Evolutionary conservation across 345 rosid genomes (phyloP), one percentile per base, ranked within the genome.

Genomic region (Aquilaria sinensis): DNA sequence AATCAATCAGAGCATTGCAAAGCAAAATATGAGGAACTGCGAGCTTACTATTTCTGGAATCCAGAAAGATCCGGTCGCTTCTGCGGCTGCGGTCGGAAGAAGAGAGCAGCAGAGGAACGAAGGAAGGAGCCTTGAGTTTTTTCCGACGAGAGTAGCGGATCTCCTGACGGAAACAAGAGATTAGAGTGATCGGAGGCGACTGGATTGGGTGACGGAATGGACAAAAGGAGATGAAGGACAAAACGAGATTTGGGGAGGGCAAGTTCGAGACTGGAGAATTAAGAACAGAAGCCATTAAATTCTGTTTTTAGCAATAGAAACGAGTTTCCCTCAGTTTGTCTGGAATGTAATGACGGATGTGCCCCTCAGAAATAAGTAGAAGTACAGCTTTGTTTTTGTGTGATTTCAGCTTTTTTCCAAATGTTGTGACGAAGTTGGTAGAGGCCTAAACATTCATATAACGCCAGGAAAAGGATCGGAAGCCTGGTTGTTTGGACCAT

Each of bases 81-180:
- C 72, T 63, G 52, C 85, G 83, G 1, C 76, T 75, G 34, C 79
- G 67, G 64, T 64, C 74, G 56, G 88, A 77, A 29, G 80, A 77
- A 62, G 74, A 66, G 47, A 80, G 60, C 53, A 61, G 60, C 50
- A 63, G 33, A 41, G 82, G 67, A 54, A 69, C 68, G 31, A 72
- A 30, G 51, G 67, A 47, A 47, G 87, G 65, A 81, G 76, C 78
- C 45, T 63, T 72, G 61, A 50, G 34, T 4, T 66, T 67, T 52
- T 51, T 54, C 65, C 55, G 45, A 9, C 58, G 68, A 64, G 34
- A 41, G 12, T 58, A 68, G 61, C 74, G 82, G 70, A 62, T 75
- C 57, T 63, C 45, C 45, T 57, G 8, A 13, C 60, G 53, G 33
- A 53, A 64, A 3, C 63, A 67, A 4, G 59, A 68, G 60, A 41